A percentile compares a stretch with the other conserved stretches of the same genome.
phyloP scores from a whole-genome alignment of 2,329 filamentous ascomycete species.

The Ploettnerulaceae sp. region DNA sequence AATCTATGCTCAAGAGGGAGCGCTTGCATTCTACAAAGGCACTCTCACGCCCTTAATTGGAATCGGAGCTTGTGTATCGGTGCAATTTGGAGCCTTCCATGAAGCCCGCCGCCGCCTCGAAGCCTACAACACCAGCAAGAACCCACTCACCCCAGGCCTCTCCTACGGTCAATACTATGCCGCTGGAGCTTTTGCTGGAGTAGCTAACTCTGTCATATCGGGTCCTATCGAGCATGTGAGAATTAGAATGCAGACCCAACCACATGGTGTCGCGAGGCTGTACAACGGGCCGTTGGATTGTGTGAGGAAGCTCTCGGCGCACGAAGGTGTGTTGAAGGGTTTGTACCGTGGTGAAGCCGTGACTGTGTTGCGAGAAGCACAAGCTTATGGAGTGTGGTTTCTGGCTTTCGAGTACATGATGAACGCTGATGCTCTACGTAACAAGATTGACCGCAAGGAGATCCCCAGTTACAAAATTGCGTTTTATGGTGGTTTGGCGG shows the following conservation, averaged over 20 bases:
- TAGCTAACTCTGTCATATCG: conserved; percentile 84
- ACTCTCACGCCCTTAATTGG: conserved; percentile 91
- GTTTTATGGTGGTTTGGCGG: conserved; percentile 85
- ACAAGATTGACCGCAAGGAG: conserved; percentile 68
- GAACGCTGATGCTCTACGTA: conserved; percentile 79
- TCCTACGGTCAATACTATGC: conserved; percentile 84
- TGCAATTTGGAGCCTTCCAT: conserved; percentile 98
- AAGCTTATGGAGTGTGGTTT: conserved; percentile 96
- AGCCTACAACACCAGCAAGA: conserved; percentile 55
- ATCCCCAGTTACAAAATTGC: conserved; percentile 84
- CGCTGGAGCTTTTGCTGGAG: conserved; percentile 84
- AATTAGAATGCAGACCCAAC: conserved; percentile 93
- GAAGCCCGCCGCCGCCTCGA: conserved; percentile 84
- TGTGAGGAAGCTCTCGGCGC: conserved; percentile 71
- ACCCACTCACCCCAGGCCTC: conserved; percentile 44
- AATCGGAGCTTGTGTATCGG: conserved; percentile 95
- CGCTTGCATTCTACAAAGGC: conserved; percentile 95
- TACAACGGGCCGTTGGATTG: conserved; percentile 88
- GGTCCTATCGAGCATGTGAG: conserved; percentile 94
- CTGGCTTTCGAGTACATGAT: conserved; percentile 93
- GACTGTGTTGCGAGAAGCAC: conserved; percentile 81
- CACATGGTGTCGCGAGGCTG: conserved; percentile 72
- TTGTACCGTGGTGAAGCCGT: conserved; percentile 86
- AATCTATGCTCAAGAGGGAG: conserved; percentile 84
- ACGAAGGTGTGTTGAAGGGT: conserved; percentile 63